Evolutionary conservation across 352 stramenopile species (phyloP), one percentile per base, ranked within the genome.

Genomic region (Pythium oligandrum): DNA sequence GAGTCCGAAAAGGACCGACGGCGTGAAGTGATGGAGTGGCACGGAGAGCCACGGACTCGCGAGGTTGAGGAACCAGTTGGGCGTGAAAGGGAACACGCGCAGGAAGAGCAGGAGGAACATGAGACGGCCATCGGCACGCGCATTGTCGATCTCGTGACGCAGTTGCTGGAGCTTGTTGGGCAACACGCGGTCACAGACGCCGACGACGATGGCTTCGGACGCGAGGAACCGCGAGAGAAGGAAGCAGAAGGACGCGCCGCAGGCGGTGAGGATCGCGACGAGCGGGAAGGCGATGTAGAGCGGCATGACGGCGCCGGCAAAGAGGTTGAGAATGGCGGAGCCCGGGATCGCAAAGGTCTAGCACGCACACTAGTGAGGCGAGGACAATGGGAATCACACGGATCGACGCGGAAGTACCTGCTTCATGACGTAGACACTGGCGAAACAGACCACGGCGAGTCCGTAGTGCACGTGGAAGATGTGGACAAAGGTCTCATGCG

Each of bases 51-150:
- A 91, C 42, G 83, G 81, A 70, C 78, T 88, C 26, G 81, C 71
- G 44, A 90, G 62, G 61, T 94, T 94, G 38, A 92, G 66, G 53
- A 94, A 83, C 83, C 83, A 94, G 55, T 94, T 91, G 37, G 83
- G 80, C 48, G 81, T 85, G 61, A 90, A 89, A 4, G 83, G 83
- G 49, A 94, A 90, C 31, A 94, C 71, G 31, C 83, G 70, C 56
- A 94, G 54, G 53, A 88, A 90, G 5, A 90, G 64, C 55, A 93
- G 59, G 57, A 89, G 45, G 53, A 74, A 91, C 0, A 75, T 63
- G 36, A 94, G 54, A 30, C 78, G 66, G 3, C 71, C 68, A 31
- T 69, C 67, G 4, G 68, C 56, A 26, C 64, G 64, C 32, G 79
- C 79, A 4, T 70, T 51, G 8, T 86, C 74, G 33, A 92, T 83